Evolutionary conservation across 2,329 filamentous ascomycete species (phyloP), one percentile per base, ranked within the genome.

Genomic region (Sporothrix pseudoabietina): DNA sequence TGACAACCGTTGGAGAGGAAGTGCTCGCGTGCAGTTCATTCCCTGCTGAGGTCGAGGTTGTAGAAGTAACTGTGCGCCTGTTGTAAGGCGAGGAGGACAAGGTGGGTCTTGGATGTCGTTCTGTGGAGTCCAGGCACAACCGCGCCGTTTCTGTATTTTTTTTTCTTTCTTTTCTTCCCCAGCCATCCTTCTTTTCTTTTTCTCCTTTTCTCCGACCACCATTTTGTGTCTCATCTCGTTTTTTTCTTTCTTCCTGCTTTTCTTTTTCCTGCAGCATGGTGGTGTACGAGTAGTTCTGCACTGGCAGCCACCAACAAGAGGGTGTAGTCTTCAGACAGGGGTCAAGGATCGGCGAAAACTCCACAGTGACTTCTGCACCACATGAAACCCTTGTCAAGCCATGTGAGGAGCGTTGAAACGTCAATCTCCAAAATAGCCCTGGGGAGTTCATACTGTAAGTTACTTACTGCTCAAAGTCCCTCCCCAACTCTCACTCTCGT

Each of bases 381-480:
- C 39, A 68, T 73, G 72, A 73, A 73, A 73, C 72, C 72, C 72
- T 73, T 73, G 72, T 73, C 72, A 30, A 71, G 72, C 72, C 72
- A 73, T 73, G 72, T 71, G 72, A 59, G 63, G 41, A 66, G 72
- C 69, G 71, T 57, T 71, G 72, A 73, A 73, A 73, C 72, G 47
- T 16, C 16, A 68, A 68, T 49, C 61, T 69, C 26, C 39, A 41
- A 71, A 71, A 52, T 68, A 41, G 57, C 70, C 44, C 39, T 16
- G 55, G 12, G 26, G 10, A 35, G 54, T 32, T 61, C 52, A 49
- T 39, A 57, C 54, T 49, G 26, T n/a, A 26, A 26, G 26, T 26
- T 26, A 26, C 26, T 26, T 26, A 12, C 22, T 19, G 41, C 41
- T 26, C 63, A 32, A 12, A 32, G 49, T 1, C 19, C 16, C 52